Base-by-base conservation (phyloP, 371 early-diverging fungal species). In the Mucor plumbeus region DNA sequence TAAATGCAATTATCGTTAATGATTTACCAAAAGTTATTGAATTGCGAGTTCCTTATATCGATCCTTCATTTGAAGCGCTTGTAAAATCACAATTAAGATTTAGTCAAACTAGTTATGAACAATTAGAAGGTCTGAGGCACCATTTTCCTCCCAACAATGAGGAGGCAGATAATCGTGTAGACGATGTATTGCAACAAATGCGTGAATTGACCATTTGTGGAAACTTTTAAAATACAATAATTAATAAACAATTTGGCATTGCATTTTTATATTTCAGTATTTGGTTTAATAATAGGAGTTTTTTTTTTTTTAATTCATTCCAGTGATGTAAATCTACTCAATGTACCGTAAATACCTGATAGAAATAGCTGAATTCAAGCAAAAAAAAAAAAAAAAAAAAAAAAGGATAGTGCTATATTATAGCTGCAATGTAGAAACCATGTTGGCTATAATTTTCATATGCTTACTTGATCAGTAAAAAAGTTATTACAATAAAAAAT, bases 41-140 rank as follows among this genome's bases (percentile, higher is more conserved):
- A 63, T 70, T 94, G 26, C 85, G 97, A 21, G 92, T 96, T 0
- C 89, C 94, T 4, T 95, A 94, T 63, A 74, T 97, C 36, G 95
- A 97, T 58, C 98, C 99, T 4, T 90, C 92, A 3, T 96, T 98
- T 73, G 97, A 97, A 77, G 97, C 97, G 1, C 79, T 97, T 4
- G 91, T 97, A 64, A 95, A 95, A 78, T 80, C 91, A 5, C 97
- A 98, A 72, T 74, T 94, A 6, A 83, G 87, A 61, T 97, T 96
- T 78, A 91, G 90, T 50, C 90, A 91, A 70, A 86, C 87, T 34
- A 90, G 94, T 39, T 88, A 89, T 62, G 86, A 89, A 31, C 85
- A 87, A 63, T 81, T 97, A 64, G 88, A 89, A 59, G 71, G 71
- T 9, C 59, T 84, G 39, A 74, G 82, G 59, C 65, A 79, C 57